Conservation (phyloP, 352 stramenopile species). For the Plasmopara halstedii region DNA sequence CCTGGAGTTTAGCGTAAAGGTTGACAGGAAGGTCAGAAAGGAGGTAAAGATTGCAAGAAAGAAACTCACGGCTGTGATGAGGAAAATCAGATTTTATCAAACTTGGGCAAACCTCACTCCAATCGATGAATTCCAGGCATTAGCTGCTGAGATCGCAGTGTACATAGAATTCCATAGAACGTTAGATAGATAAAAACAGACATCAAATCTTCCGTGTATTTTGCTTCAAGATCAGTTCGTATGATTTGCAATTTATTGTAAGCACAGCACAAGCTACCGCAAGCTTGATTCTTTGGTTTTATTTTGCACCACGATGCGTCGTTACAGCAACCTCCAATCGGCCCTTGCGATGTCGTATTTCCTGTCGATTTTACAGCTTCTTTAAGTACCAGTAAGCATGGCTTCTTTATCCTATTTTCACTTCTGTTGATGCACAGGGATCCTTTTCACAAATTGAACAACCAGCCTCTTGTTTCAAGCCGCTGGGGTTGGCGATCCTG, state of each 20-base stretch:
- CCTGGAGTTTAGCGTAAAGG: constrained; percentile 6
- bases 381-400: not conserved
- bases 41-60: constrained; percentile 17
- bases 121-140: constrained; percentile 13
- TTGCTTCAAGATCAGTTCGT: constrained; percentile 18
- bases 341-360: constrained; percentile 10
- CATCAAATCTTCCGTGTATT: constrained; percentile 25
- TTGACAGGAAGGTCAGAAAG: constrained; percentile 18
- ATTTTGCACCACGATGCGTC: constrained; percentile 19
- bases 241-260: constrained; percentile 11
- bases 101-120: constrained; percentile 33
- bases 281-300: constrained; percentile 7
- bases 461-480: constrained; percentile 23
- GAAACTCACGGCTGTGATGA: constrained; percentile 26
- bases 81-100: constrained; percentile 58
- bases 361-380: constrained; percentile 14
- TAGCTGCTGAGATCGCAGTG: constrained; percentile 17
- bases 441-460: constrained; percentile 4
- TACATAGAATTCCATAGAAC: constrained; percentile 14
- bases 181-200: constrained; percentile 1
- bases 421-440: not conserved
- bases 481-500: constrained; percentile 25
- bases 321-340: constrained; percentile 1
- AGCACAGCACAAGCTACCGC: constrained; percentile 19
- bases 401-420: not conserved